Conservation (phyloP, 208 protist species). For the Acanthamoeba divionensis region DNA sequence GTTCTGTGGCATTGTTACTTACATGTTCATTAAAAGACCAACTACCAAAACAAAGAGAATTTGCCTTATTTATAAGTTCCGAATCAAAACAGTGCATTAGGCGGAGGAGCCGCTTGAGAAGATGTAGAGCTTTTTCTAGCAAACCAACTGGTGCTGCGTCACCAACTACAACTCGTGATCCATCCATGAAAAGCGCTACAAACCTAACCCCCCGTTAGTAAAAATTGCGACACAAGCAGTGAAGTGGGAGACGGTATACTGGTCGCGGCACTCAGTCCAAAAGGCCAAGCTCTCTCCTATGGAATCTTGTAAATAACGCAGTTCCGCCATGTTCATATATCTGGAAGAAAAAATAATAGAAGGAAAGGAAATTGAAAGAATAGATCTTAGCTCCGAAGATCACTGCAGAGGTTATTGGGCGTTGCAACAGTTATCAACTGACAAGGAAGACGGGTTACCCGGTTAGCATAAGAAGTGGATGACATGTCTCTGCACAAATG, state of each 20-base stretch:
- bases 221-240: background rate
- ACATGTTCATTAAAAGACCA: background rate
- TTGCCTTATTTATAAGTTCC: slow-evolving; percentile 28
- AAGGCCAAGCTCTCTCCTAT: slow-evolving; percentile 18
- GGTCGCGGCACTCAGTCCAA: slow-evolving; percentile 24
- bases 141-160: background rate
- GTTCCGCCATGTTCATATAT: slow-evolving; percentile 50
- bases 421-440: background rate
- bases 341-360: background rate
- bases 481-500: slow-evolving; percentile 31
- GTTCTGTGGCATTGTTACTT: background rate
- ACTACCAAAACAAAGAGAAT: background rate
- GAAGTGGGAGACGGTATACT: background rate
- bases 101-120: slow-evolving; percentile 9
- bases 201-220: background rate
- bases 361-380: too few species aligned
- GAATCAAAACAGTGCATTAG: slow-evolving; percentile 29
- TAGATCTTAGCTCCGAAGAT: too few species aligned
- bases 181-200: slow-evolving; percentile 41
- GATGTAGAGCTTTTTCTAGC: background rate
- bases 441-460: background rate
- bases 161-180: background rate
- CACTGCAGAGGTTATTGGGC: background rate
- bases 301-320: slow-evolving; percentile 16
- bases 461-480: slow-evolving; percentile 23